Conservation (phyloP, 192 early-diverging fungal genomes). For the Endogone sp. region DNA sequence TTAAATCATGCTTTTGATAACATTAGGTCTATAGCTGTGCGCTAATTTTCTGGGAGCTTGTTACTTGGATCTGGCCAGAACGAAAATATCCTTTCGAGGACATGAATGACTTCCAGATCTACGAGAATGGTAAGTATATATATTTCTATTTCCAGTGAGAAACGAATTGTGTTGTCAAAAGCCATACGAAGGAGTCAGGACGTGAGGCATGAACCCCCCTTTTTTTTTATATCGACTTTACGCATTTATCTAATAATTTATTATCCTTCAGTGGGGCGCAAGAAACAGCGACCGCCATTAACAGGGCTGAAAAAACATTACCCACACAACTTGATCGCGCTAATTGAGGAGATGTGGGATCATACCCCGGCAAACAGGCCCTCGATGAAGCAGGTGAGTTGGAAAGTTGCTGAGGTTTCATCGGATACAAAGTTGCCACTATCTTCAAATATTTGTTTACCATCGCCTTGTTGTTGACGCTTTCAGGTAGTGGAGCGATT, state of each 20-base stretch:
- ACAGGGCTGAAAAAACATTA: conserved; percentile 36
- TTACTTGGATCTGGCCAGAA: conserved; percentile 40
- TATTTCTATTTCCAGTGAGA: neutral
- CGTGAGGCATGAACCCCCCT: neutral
- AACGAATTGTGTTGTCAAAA: neutral
- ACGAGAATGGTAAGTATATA: conserved; percentile 24
- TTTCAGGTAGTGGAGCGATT: neutral
- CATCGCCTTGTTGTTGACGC: neutral
- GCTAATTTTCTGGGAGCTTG: conserved; percentile 53
- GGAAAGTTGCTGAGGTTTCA: neutral
- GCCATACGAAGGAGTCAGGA: neutral
- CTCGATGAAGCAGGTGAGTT: conserved; percentile 45
- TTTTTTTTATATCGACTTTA: neutral
- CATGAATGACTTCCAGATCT: conserved; percentile 51
- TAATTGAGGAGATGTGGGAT: conserved; percentile 54
- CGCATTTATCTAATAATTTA: neutral
- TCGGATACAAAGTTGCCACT: no score
- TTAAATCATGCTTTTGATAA: no score
- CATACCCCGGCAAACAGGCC: conserved; percentile 43
- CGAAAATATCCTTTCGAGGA: conserved; percentile 51
- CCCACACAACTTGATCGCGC: conserved; percentile 39
- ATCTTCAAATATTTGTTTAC: neutral
- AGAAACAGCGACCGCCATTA: conserved; percentile 42
- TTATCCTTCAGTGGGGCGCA: conserved; percentile 35
- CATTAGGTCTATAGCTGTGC: conserved; percentile 44